Percentiles rank a stretch among this genome's conserved stretches.
Conservation (phyloP, 371 early-diverging fungal species). For the Mortierella sp. region DNA sequence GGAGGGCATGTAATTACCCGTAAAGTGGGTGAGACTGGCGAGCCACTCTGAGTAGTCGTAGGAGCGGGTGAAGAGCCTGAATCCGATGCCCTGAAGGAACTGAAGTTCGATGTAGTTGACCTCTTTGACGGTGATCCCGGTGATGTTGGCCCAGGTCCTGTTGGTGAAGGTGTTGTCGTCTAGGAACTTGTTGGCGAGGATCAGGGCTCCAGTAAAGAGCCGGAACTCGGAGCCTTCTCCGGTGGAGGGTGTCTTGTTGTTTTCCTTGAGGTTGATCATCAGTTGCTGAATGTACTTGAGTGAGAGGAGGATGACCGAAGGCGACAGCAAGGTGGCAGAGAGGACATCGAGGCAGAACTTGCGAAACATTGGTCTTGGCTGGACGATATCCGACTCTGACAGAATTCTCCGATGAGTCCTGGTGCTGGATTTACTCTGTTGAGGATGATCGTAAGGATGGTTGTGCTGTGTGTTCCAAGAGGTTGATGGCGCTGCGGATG, state of each 20-base stretch:
- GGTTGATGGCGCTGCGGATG: not conserved
- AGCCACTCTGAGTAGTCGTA: conserved; percentile 62
- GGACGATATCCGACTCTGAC: conserved; percentile 50
- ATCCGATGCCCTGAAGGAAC: conserved; percentile 69
- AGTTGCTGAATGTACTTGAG: conserved; percentile 74
- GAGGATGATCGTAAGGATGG: not conserved
- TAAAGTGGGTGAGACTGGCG: conserved; percentile 44
- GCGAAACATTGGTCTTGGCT: conserved; percentile 52
- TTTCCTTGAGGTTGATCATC: conserved; percentile 61
- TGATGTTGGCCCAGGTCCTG: conserved; percentile 77
- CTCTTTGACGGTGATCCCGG: conserved; percentile 74
- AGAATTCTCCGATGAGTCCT: conserved; percentile 34
- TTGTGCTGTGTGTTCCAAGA: not conserved
- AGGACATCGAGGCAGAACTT: conserved; percentile 61
- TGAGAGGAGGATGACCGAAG: conserved; percentile 70
- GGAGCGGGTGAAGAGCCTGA: conserved; percentile 58
- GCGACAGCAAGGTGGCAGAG: conserved; percentile 68
- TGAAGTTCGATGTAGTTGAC: conserved; percentile 75
- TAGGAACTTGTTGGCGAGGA: conserved; percentile 70
- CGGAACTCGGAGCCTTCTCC: conserved; percentile 82
- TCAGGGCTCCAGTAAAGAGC: conserved; percentile 74
- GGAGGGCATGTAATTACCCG: conserved; percentile 46
- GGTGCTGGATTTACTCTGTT: not conserved
- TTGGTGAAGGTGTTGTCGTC: conserved; percentile 77
- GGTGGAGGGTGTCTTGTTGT: conserved; percentile 61